These are phyloP conservation scores for Aspergillus floridensis DNA, from an alignment of 2,329 filamentous ascomycete species.

Conservation along the genomic window DNA sequence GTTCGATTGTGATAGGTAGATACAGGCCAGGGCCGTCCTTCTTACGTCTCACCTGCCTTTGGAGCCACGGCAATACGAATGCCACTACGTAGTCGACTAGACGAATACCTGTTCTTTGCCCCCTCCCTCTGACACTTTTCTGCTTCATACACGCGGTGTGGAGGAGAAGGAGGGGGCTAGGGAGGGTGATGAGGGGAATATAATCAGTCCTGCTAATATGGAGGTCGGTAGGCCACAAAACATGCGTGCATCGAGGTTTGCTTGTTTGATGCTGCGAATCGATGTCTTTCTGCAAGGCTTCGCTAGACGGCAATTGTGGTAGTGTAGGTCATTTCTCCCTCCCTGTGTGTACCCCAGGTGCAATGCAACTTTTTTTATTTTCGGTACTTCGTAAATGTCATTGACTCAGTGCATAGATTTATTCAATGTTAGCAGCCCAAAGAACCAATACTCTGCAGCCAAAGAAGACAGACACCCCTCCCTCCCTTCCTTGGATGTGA, in stretches of 20 bases:
- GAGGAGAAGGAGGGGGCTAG: too few species aligned
- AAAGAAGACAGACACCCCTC: neutral
- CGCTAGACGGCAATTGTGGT: too few species aligned
- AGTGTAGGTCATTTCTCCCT: too few species aligned
- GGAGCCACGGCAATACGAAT: conserved; percentile 19
- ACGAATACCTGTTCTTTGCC: neutral
- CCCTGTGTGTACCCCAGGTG: too few species aligned
- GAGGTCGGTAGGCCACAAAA: neutral
- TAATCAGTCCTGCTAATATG: neutral
- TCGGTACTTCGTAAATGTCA: neutral
- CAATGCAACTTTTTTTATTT: neutral
- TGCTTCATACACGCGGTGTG: neutral
- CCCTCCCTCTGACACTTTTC: neutral
- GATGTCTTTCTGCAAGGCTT: neutral
- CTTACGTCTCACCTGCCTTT: conserved; percentile 2
- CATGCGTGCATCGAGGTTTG: neutral
- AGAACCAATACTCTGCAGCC: neutral
- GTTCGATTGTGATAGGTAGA: conserved; percentile 10
- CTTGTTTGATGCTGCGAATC: neutral
- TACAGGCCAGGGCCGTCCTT: conserved; percentile 7
- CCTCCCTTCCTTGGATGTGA: too few species aligned
- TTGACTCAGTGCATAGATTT: neutral
- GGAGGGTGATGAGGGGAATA: neutral
- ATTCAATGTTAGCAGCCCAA: neutral
- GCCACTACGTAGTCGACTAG: conserved; percentile 16